These are phyloP conservation scores for Boletus rubroflammeus DNA, from an alignment of 768 basidiomycete genomes.

Conservation along the genomic window DNA sequence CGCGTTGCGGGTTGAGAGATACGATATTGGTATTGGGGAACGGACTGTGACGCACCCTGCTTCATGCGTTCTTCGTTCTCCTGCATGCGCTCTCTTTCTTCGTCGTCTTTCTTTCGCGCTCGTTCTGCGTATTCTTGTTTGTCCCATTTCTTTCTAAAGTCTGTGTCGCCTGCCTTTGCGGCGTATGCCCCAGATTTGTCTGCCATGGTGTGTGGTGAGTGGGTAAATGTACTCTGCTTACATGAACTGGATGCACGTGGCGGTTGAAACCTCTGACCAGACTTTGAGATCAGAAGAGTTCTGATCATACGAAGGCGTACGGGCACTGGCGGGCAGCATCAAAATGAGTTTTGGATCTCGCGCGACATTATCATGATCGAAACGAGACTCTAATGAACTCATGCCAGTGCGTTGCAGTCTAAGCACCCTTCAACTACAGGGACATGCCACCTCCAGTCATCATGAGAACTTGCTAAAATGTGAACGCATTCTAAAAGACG, in stretches of 20 bases:
- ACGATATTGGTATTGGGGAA: background rate
- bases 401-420: too few species aligned
- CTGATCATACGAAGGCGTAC: too few species aligned
- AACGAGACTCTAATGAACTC: too few species aligned
- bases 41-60: slow-evolving; percentile 57
- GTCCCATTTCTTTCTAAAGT: slow-evolving; percentile 91
- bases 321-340: too few species aligned
- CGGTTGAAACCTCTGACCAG: too few species aligned
- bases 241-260: background rate
- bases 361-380: too few species aligned
- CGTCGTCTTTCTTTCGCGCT: slow-evolving; percentile 76
- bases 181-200: slow-evolving; percentile 35
- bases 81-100: slow-evolving; percentile 78
- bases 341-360: too few species aligned
- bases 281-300: too few species aligned
- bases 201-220: slow-evolving; percentile 18
- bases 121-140: slow-evolving; percentile 86
- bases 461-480: too few species aligned
- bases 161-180: slow-evolving; percentile 53
- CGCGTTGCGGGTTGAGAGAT: background rate
- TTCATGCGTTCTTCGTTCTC: slow-evolving; percentile 82
- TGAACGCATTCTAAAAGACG: too few species aligned
- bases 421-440: too few species aligned
- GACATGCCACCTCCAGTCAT: too few species aligned
- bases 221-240: background rate